phyloP scores from a whole-genome alignment of 2,329 filamentous ascomycete species.

The Dactylonectria estremocensis region DNA sequence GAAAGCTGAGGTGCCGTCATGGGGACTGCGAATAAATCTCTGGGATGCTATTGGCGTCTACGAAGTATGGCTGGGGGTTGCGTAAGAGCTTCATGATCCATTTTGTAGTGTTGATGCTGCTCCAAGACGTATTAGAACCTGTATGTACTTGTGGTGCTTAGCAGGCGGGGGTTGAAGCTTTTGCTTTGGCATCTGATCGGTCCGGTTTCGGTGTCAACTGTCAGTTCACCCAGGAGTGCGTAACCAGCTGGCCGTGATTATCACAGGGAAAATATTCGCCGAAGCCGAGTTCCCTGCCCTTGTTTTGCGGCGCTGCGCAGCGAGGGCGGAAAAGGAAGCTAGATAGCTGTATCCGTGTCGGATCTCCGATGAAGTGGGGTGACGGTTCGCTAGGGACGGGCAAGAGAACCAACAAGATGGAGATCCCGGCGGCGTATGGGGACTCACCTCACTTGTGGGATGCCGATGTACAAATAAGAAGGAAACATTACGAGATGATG shows the following conservation, averaged over 20 bases:
- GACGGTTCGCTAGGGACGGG: background rate
- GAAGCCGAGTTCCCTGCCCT: background rate
- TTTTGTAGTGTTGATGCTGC: background rate
- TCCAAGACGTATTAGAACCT: background rate
- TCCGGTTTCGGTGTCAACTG: background rate
- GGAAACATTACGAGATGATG: background rate
- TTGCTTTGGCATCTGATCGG: background rate
- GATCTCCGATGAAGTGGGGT: slow-evolving; percentile 9
- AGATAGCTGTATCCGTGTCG: background rate
- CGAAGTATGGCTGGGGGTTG: background rate
- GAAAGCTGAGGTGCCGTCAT: background rate
- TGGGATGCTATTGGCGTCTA: background rate
- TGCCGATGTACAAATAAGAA: background rate
- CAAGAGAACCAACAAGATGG: background rate
- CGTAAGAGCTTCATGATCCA: background rate
- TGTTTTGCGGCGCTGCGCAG: background rate
- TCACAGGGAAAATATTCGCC: background rate
- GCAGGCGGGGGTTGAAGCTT: background rate
- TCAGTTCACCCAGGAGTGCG: background rate
- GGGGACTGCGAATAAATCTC: background rate
- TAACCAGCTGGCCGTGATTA: slow-evolving; percentile 2
- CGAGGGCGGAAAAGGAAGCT: background rate
- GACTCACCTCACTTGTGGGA: background rate
- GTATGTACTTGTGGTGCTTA: background rate
- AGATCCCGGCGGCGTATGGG: background rate